These are phyloP conservation scores for Metschnikowia bowlesiae DNA, from an alignment of 805 yeast species.

Conservation along the genomic window DNA sequence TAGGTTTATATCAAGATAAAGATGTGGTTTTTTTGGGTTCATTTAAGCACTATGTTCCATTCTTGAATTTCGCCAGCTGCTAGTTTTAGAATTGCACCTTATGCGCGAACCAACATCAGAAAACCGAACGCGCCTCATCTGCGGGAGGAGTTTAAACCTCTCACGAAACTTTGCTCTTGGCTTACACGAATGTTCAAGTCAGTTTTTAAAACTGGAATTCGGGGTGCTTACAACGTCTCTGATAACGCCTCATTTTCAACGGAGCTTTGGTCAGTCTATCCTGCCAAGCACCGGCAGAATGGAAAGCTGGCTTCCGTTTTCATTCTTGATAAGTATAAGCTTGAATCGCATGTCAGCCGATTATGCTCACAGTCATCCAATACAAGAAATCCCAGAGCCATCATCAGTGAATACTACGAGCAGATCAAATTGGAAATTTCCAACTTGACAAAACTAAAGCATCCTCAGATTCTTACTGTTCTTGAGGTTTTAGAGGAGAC, in stretches of 20 bases:
- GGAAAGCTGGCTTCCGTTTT: conserved; percentile 74
- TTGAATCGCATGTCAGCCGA: conserved; percentile 49
- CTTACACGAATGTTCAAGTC: conserved; percentile 44
- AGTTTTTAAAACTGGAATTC: conserved; percentile 55
- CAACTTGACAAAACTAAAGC: conserved; percentile 75
- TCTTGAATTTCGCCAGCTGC: not conserved
- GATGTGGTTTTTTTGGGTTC: no score
- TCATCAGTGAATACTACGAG: conserved; percentile 60
- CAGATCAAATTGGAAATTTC: conserved; percentile 63
- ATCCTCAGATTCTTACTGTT: conserved; percentile 79
- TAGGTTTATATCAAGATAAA: not conserved
- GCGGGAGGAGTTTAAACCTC: not conserved
- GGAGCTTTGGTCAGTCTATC: conserved; percentile 81
- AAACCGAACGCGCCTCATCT: not conserved
- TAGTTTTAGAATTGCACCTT: not conserved
- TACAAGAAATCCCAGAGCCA: conserved; percentile 44
- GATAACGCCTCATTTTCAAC: conserved; percentile 65
- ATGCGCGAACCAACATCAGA: not conserved
- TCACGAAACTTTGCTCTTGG: not conserved
- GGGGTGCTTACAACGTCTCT: conserved; percentile 63
- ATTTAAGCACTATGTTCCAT: not conserved
- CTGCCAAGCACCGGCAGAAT: conserved; percentile 68
- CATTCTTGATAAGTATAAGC: conserved; percentile 75
- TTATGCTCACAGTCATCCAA: conserved; percentile 28
- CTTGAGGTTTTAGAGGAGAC: conserved; percentile 90